Evolutionary conservation across 441 rosid species (phyloP).

Genomic region (Aleurites moluccanus): DNA sequence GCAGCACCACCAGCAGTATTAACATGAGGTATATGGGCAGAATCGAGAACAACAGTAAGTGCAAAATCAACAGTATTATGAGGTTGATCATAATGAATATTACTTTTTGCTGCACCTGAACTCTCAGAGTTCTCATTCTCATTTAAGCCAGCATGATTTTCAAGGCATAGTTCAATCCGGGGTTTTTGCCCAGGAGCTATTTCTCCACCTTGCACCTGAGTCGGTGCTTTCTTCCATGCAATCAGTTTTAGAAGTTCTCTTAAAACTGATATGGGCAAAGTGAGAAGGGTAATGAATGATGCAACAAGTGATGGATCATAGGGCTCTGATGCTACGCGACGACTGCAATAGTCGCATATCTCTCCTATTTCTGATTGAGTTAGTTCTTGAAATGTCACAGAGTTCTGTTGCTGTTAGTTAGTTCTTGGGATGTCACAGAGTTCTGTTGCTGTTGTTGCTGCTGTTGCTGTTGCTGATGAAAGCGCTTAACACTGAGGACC

Average conservation of each 20-base stretch:
- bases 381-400: too few species aligned
- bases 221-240: slow-evolving; percentile 95
- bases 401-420: too few species aligned
- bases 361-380: slow-evolving; percentile 87
- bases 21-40: slow-evolving; percentile 80
- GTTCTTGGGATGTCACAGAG: slow-evolving; percentile 60
- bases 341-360: slow-evolving; percentile 98
- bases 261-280: slow-evolving; percentile 86
- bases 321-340: slow-evolving; percentile 98
- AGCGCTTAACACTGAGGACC: slow-evolving; percentile 93
- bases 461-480: slow-evolving; percentile 87
- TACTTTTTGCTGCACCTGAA: slow-evolving; percentile 71
- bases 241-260: slow-evolving; percentile 92
- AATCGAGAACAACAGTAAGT: slow-evolving; percentile 87
- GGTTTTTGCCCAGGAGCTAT: slow-evolving; percentile 86
- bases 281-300: slow-evolving; percentile 98
- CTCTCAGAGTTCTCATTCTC: slow-evolving; percentile 41
- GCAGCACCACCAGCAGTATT: slow-evolving; percentile 99
- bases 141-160: slow-evolving; percentile 68
- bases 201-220: slow-evolving; percentile 76
- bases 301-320: slow-evolving; percentile 99
- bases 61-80: slow-evolving; percentile 86
- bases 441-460: slow-evolving; percentile 75
- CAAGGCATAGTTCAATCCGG: slow-evolving; percentile 91
- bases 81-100: slow-evolving; percentile 79